phyloP scores from a whole-genome alignment of 768 basidiomycete genomes.

The Artomyces pyxidatus region DNA sequence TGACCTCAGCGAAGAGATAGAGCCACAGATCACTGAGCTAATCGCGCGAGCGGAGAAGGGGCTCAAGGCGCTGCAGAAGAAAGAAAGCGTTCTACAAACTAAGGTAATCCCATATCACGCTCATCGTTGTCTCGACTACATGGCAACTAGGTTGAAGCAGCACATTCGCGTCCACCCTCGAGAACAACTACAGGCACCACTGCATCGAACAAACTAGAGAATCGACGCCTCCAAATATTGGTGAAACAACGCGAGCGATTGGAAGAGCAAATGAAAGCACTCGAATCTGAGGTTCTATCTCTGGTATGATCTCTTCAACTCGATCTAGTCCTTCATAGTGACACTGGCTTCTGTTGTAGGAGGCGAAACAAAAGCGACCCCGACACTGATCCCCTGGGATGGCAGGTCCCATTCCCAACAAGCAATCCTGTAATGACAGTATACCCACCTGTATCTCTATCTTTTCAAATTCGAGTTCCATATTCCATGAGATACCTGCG shows the following conservation, averaged over 20 bases:
- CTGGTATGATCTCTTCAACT: too few relatives aligned
- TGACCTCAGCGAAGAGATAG: slow-evolving; percentile 70
- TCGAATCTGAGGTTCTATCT: slow-evolving; percentile 56
- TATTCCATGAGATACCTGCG: too few relatives aligned
- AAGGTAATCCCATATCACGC: slow-evolving; percentile 39
- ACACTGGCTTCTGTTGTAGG: slow-evolving; percentile 4
- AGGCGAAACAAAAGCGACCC: slow-evolving; percentile 15
- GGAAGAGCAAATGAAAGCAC: slow-evolving; percentile 49
- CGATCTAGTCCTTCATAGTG: too few relatives aligned
- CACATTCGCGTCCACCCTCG: slow-evolving; percentile 32
- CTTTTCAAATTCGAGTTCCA: too few relatives aligned
- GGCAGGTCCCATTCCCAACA: not conserved
- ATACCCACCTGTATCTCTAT: not conserved
- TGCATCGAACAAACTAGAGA: slow-evolving; percentile 56
- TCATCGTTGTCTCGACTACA: not conserved
- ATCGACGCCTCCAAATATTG: slow-evolving; percentile 54
- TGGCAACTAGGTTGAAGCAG: slow-evolving; percentile 43
- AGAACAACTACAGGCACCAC: slow-evolving; percentile 40
- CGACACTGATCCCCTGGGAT: not conserved
- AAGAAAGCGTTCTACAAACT: slow-evolving; percentile 49
- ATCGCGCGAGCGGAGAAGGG: slow-evolving; percentile 66
- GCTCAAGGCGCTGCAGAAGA: slow-evolving; percentile 50
- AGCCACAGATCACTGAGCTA: slow-evolving; percentile 72
- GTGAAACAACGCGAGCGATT: slow-evolving; percentile 59
- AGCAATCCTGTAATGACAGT: not conserved